phyloP scores from a whole-genome alignment of 768 basidiomycete genomes.

The Lenzites betulinus region DNA sequence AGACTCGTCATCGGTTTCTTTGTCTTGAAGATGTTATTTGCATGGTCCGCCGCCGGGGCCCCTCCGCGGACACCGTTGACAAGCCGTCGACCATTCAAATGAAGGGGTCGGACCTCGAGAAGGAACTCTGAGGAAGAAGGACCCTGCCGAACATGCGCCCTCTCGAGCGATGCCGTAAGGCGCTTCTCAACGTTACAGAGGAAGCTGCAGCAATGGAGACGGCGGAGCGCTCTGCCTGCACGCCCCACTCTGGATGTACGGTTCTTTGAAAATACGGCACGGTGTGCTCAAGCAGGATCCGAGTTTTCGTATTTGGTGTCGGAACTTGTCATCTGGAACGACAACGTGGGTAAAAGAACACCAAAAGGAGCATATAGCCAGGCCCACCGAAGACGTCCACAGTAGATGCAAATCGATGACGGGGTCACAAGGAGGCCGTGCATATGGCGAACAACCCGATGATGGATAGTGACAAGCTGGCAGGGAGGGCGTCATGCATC shows the following conservation, averaged over 20 bases:
- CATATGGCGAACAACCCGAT: neutral
- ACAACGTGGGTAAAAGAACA: neutral
- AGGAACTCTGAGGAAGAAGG: neutral
- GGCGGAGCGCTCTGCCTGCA: neutral
- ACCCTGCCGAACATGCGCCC: neutral
- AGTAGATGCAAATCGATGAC: neutral
- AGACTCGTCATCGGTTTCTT: too few relatives aligned
- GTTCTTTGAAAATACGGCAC: neutral
- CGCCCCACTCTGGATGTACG: neutral
- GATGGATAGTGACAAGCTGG: neutral
- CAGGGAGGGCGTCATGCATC: neutral
- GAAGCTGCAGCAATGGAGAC: neutral
- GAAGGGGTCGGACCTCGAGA: neutral
- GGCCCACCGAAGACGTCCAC: neutral
- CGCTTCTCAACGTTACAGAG: neutral
- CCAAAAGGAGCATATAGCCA: neutral
- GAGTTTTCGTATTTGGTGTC: neutral
- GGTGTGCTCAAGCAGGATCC: neutral
- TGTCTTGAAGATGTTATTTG: too few relatives aligned
- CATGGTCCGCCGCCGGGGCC: neutral
- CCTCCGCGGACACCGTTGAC: neutral
- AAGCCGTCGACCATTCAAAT: neutral
- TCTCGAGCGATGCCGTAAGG: constrained; percentile 1
- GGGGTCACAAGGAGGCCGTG: neutral
- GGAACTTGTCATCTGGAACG: neutral